These are phyloP conservation scores for Micractinium conductrix DNA, from an alignment of 139 green algal species.

Conservation along the genomic window DNA sequence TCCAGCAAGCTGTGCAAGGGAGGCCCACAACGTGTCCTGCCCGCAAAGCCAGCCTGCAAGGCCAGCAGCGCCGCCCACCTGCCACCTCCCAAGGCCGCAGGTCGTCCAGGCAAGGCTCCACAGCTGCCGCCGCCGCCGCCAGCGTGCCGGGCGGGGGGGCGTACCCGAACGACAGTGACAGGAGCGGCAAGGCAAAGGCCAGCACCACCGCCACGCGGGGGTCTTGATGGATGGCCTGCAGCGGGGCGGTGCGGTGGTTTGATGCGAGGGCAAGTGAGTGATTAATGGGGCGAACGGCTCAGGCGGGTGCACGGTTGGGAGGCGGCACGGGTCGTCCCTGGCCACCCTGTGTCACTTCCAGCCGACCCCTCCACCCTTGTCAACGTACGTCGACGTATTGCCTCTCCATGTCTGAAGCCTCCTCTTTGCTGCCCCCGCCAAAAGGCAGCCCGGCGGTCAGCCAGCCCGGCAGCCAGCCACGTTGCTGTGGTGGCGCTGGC, in stretches of 20 bases:
- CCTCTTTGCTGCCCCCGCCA: neutral
- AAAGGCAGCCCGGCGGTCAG: neutral
- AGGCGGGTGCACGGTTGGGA: too few species aligned
- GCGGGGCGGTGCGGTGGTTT: neutral
- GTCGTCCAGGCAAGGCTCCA: slow-evolving; percentile 1
- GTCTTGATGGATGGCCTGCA: slow-evolving; percentile 11
- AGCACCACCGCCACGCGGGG: slow-evolving; percentile 43
- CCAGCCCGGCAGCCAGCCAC: slow-evolving; percentile 1
- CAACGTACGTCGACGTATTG: too few species aligned
- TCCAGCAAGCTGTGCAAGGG: neutral
- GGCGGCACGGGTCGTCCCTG: too few species aligned
- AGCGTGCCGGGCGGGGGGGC: slow-evolving; percentile 2
- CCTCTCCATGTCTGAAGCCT: neutral
- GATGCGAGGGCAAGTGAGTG: too few species aligned
- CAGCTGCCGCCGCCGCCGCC: slow-evolving; percentile 24
- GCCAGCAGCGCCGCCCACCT: neutral
- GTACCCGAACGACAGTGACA: slow-evolving; percentile 46
- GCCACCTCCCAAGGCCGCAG: slow-evolving; percentile 41
- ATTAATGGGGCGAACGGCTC: too few species aligned
- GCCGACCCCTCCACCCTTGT: too few species aligned
- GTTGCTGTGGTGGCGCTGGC: neutral
- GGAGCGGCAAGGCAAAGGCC: slow-evolving; percentile 38
- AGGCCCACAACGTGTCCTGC: neutral
- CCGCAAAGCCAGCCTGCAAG: neutral
- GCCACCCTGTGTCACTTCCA: too few species aligned